Percentiles rank a stretch among this genome's conserved stretches.
phyloP scores from a whole-genome alignment of 78 protist genomes.

The Anaeramoeba flamelloides region DNA sequence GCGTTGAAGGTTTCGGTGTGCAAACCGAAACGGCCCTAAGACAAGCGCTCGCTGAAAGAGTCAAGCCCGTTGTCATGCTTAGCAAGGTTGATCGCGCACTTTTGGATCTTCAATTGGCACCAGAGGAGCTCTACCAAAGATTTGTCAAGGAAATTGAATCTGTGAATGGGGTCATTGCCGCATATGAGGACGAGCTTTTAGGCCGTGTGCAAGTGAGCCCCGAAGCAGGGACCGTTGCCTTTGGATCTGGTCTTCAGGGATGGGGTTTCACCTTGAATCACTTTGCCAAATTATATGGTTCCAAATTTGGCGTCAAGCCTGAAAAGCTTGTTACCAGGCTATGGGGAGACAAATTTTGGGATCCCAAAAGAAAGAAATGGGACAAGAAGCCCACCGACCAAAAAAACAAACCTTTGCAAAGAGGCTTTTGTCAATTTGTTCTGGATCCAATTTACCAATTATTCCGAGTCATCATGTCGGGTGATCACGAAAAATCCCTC shows the following conservation, averaged over 20 bases:
- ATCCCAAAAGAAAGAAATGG: conserved; percentile 78
- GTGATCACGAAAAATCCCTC: too few species aligned
- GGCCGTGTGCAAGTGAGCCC: conserved; percentile 74
- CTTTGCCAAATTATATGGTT: conserved; percentile 72
- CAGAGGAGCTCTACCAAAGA: conserved; percentile 77
- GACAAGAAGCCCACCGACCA: too few species aligned
- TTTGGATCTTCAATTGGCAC: conserved; percentile 65
- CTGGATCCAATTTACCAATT: conserved; percentile 86
- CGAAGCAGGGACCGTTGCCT: conserved; percentile 77
- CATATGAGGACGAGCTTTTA: conserved; percentile 59
- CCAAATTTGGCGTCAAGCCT: conserved; percentile 43
- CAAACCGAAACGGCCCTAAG: conserved; percentile 98
- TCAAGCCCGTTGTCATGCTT: conserved; percentile 81
- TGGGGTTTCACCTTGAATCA: conserved; percentile 95
- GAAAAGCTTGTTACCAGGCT: conserved; percentile 62
- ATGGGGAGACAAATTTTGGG: conserved; percentile 97
- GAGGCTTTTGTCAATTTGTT: conserved; percentile 86
- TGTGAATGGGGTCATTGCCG: conserved; percentile 58
- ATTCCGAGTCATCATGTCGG: too few species aligned
- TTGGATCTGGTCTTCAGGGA: conserved; percentile 93
- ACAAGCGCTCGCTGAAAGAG: conserved; percentile 96
- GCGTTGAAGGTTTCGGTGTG: too few species aligned
- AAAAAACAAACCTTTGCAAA: conserved; percentile 46
- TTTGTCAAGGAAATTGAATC: conserved; percentile 62
- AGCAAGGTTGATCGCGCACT: conserved; percentile 97